Conservation (phyloP, 495 filamentous ascomycete species). For the Rhypophila decipiens region DNA sequence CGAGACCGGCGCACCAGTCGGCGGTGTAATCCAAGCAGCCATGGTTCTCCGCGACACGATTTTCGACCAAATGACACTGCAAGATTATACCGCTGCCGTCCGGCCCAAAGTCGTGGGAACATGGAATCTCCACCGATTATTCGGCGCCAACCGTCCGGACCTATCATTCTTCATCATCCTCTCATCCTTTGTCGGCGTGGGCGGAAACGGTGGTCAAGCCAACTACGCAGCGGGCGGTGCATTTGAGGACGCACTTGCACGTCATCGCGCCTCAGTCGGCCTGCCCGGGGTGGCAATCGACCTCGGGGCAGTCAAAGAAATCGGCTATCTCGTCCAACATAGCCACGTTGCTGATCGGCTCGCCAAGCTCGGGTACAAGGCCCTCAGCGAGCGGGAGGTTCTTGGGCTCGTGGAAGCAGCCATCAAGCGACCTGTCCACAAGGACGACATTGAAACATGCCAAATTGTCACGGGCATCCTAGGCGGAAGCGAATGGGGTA, state of each 20-base stretch:
- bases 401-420: too few species aligned
- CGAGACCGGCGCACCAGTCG: not conserved
- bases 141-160: constrained; percentile 13
- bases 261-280: constrained; percentile 19
- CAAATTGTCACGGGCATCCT: not conserved
- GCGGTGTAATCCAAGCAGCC: too few species aligned
- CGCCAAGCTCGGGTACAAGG: not conserved
- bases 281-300: constrained; percentile 11
- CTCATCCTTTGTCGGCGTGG: constrained; percentile 32
- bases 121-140: constrained; percentile 25
- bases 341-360: not conserved
- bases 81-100: too few species aligned
- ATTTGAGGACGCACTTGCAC: constrained; percentile 27
- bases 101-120: too few species aligned
- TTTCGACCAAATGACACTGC: too few species aligned
- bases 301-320: constrained; percentile 14
- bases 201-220: constrained; percentile 47
- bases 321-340: constrained; percentile 16
- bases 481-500: too few species aligned
- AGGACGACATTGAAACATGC: too few species aligned
- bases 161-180: constrained; percentile 57
- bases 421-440: not conserved
- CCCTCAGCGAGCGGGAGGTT: too few species aligned
- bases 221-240: constrained; percentile 54
- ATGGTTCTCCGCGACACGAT: not conserved